These are phyloP conservation scores for Pichia sp. DNA, from an alignment of 1,139 yeast genomes.

Conservation along the genomic window DNA sequence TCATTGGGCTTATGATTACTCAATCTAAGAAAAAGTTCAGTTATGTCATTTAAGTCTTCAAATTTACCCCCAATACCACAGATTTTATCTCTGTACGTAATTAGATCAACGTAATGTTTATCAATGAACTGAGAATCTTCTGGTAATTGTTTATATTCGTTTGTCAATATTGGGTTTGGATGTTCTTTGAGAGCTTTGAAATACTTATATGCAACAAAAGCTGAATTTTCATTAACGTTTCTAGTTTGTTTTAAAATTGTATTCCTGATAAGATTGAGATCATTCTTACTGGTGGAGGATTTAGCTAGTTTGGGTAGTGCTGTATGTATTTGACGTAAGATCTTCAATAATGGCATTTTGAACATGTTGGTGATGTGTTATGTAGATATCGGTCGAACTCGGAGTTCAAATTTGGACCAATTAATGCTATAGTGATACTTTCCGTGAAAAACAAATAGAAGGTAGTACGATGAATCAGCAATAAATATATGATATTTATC, in stretches of 20 bases:
- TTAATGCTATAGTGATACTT: too few species aligned
- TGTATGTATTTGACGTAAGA: background rate
- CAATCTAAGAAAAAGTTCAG: slow-evolving; percentile 16
- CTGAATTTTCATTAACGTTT: slow-evolving; percentile 14
- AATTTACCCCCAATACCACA: slow-evolving; percentile 24
- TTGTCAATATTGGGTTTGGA: slow-evolving; percentile 15
- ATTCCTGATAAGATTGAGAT: background rate
- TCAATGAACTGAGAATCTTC: slow-evolving; percentile 43
- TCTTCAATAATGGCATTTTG: background rate
- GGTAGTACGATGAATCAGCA: background rate
- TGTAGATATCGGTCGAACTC: background rate
- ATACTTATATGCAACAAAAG: slow-evolving; percentile 19
- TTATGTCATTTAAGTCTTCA: slow-evolving; percentile 18
- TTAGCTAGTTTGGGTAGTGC: background rate
- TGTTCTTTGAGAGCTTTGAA: slow-evolving; percentile 15
- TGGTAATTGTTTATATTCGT: slow-evolving; percentile 38
- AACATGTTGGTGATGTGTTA: background rate
- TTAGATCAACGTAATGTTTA: slow-evolving; percentile 36
- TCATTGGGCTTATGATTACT: slow-evolving; percentile 21
- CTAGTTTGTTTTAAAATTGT: background rate
- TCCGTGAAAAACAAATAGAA: background rate
- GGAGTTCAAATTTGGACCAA: background rate
- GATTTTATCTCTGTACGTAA: slow-evolving; percentile 29
- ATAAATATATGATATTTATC: too few species aligned
- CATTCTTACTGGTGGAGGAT: background rate